Evolutionary conservation across 2,329 filamentous ascomycete genomes (phyloP), one percentile per base, ranked within the genome.

Genomic region (Colletotrichum spinosum): DNA sequence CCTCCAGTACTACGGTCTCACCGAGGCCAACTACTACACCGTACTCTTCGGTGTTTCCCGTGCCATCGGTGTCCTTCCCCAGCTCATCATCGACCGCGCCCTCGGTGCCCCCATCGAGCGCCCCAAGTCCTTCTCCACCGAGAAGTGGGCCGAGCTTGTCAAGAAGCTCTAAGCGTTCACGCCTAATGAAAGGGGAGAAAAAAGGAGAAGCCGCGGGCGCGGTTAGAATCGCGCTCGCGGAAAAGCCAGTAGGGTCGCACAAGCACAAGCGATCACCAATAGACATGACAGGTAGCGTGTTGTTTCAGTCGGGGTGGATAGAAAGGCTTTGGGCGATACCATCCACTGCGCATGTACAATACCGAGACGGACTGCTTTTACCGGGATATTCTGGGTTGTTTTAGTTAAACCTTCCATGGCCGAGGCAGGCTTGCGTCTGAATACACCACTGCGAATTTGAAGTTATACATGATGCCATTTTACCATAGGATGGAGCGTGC

Each of bases 11-110:
- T 99, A 99, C 85, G 96, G 96, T 77, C 87, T 99, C 80, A 98
- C 92, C 70, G 95, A 99, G 88, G 92, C 96, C 83, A 98, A 90
- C 91, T 99, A 97, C 91, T 99, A 99, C 92, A 99, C 96, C 69
- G 96, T 99, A 69, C 92, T 99, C 78, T 99, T 99, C 83, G 96
- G 96, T 89, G 96, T 99, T 49, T 97, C 94, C 73, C 93, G 96
- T 80, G 96, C 96, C 73, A 93, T 99, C 75, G 96, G 96, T 90
- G 96, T 99, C 72, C 92, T 99, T 77, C 96, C 96, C 75, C 96
- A 99, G 89, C 89, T 99, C 80, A 99, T 99, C 88, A 97, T 99
- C 78, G 96, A 99, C 89, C 95, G 96, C 79, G 96, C 95, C 73
- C 88, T 97, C 72, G 96, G 96, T 79, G 92, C 94, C 73, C 96